Evolutionary conservation across 2,329 filamentous ascomycete species (phyloP), one percentile per base, ranked within the genome.

Genomic region (Fusarium sp.): DNA sequence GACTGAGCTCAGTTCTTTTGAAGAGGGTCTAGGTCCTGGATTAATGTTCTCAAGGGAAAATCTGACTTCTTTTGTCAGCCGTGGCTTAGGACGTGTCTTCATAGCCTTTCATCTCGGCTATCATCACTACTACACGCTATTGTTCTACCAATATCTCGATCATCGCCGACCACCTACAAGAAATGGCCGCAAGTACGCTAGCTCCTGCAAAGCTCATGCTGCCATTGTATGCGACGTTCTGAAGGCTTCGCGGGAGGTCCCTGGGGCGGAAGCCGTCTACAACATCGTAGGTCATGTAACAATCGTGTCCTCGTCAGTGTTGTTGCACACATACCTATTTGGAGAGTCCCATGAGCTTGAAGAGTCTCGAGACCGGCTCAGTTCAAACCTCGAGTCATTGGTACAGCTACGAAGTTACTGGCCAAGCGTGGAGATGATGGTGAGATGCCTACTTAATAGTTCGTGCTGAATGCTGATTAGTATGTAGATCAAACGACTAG

Each of bases 261-360:
- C 71, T 5, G 72, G 73, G 5, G 75, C 76, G 1, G 76, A 78
- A 41, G 78, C 78, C 1, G 45, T 81, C 9, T 79, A 81, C 54
- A 80, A 80, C 46, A 80, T 81, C 35, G 78, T 81, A 5, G 79
- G 79, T 0, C 80, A 81, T 36, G 76, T 81, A 29, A 81, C 80
- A 0, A 77, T 81, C 20, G 80, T 81, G 1, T 81, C 79, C 0
- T 81, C 80, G 3, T 80, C 79, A 1, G 80, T 81, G 0, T 59
- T 81, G 1, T 66, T 81, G 2, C 80, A 81, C 41, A 81, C 79
- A 1, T 77, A 78, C 25, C 65, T 81, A 3, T 79, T 81, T 41
- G 80, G 80, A 13, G 77, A 80, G 25, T 57, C 73, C 3, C 64
- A 78, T 49, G 80, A 81, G 35, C 73, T 81, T 1, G 68, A 75